Evolutionary conservation across 768 basidiomycete genomes (phyloP), one percentile per base, ranked within the genome.

Genomic region (Phanerochaete carnosa): DNA sequence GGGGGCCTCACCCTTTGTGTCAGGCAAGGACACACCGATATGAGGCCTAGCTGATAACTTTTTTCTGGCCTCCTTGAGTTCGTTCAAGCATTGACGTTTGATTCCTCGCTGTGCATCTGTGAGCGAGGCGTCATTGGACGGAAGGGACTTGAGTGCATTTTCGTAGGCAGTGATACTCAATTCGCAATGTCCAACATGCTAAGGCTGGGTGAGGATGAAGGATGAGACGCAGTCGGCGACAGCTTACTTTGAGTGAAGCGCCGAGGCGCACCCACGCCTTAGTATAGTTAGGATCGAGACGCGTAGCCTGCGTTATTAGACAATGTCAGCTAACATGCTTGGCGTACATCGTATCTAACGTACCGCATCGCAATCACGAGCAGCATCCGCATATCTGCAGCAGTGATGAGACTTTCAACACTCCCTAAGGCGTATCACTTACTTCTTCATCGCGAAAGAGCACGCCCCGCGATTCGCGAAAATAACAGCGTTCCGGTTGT

Each of bases 231-330:
- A 47, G 68, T 68, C 52, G 22, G 15, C n/a, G 2, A 26, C 30
- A 9, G 43, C 59, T 37, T 30, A 61, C 60, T 8, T 28, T n/a
- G 23, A 46, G 30, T 2, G 60, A 77, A 23, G 72, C 68, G 15
- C 73, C 79, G 16, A 77, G 67, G 54, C 80, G 70, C 29, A 71
- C 72, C 76, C 77, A 80, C 29, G 70, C 79, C 63, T 80, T 80
- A 3, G 72, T 69, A 55, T 78, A 81, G 2, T 62, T 67, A 5
- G 79, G 74, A 62, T 80, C 77, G 11, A 77, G 62, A 26, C 73
- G 63, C 12, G 72, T 76, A 12, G 79, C 77, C 78, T 80, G 57
- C 1, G n/a, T n/a, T n/a, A n/a, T n/a, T n/a, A n/a, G n/a, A n/a
- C n/a, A n/a, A n/a, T n/a, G n/a, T n/a, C n/a, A n/a, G n/a, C n/a